A percentile compares a stretch with the other conserved stretches of the same genome.
phyloP scores from a whole-genome alignment of 176 grass and related monocot genomes.

The Aegilops sharonensis region DNA sequence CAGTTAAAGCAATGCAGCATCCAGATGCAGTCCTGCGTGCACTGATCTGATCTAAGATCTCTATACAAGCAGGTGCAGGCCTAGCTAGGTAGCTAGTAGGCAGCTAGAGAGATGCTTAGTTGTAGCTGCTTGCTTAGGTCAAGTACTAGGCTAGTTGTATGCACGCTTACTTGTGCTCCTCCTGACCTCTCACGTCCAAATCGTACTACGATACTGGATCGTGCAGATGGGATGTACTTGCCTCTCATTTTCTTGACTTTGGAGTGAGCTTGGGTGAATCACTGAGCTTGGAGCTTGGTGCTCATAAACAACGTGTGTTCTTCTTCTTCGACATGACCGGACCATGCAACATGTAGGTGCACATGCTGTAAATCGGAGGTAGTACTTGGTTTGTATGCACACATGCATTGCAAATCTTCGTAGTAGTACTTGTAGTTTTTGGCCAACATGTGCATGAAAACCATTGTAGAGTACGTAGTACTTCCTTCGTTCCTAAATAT shows the following conservation, averaged over 20 bases:
- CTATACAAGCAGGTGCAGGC: constrained; percentile 35
- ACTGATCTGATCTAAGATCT: not conserved
- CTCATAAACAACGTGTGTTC: too few species aligned
- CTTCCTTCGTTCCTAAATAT: too few species aligned
- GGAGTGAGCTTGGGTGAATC: not conserved
- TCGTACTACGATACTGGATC: not conserved
- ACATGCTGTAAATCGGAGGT: too few species aligned
- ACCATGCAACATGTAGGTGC: not conserved
- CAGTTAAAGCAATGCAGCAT: not conserved
- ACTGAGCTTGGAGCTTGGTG: not conserved
- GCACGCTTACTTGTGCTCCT: constrained; percentile 34
- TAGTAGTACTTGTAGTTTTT: too few species aligned
- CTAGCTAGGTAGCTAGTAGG: not conserved
- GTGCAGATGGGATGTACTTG: not conserved
- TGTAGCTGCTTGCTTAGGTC: constrained; percentile 32
- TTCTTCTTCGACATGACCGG: not conserved
- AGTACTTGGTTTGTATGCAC: too few species aligned
- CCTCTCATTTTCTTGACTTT: not conserved
- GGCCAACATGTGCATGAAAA: not conserved
- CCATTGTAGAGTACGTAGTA: not conserved
- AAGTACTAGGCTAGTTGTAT: constrained; percentile 11
- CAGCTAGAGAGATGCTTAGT: constrained; percentile 29
- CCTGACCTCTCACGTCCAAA: constrained; percentile 35
- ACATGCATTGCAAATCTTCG: not conserved
- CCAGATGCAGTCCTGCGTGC: not conserved